These are phyloP conservation scores for Sporisorium scitamineum DNA, from an alignment of 1,284 basidiomycete species.

Conservation along the genomic window DNA sequence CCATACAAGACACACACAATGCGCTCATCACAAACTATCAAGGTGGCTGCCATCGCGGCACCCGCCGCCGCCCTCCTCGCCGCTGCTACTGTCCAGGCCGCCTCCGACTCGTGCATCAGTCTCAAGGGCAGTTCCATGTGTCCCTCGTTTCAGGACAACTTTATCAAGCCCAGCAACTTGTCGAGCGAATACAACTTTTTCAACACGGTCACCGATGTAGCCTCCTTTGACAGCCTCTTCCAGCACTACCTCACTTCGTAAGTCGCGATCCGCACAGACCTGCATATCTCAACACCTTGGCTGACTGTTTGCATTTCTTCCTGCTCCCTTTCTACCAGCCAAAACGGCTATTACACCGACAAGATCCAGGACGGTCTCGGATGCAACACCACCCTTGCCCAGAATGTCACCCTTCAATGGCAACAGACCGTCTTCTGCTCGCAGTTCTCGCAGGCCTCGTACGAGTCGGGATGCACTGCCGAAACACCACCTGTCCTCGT, in stretches of 20 bases:
- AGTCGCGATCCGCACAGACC: background rate
- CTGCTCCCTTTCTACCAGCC: constrained; percentile 7
- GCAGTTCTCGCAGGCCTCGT: constrained; percentile 59
- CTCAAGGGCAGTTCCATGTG: constrained; percentile 54
- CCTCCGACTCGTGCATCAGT: constrained; percentile 54
- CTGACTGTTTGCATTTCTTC: too few relatives aligned
- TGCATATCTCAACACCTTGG: background rate
- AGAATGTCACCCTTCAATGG: constrained; percentile 61
- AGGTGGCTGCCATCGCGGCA: constrained; percentile 31
- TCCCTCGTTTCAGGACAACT: constrained; percentile 61
- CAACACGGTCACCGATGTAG: constrained; percentile 67
- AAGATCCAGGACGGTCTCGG: constrained; percentile 54
- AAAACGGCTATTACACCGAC: constrained; percentile 63
- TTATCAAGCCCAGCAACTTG: constrained; percentile 69
- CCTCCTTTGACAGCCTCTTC: constrained; percentile 70
- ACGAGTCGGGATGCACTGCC: constrained; percentile 57
- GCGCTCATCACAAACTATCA: constrained; percentile 40
- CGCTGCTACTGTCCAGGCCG: constrained; percentile 26
- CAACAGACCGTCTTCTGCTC: constrained; percentile 64
- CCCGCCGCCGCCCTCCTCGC: constrained; percentile 33
- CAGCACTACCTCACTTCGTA: constrained; percentile 69
- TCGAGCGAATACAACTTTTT: constrained; percentile 69
- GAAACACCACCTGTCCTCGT: constrained; percentile 55
- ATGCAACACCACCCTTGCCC: constrained; percentile 57
- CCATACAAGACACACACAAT: constrained; percentile 16